Conservation (phyloP, 2,329 filamentous ascomycete species). For the Phaeosphaeria sp. region DNA sequence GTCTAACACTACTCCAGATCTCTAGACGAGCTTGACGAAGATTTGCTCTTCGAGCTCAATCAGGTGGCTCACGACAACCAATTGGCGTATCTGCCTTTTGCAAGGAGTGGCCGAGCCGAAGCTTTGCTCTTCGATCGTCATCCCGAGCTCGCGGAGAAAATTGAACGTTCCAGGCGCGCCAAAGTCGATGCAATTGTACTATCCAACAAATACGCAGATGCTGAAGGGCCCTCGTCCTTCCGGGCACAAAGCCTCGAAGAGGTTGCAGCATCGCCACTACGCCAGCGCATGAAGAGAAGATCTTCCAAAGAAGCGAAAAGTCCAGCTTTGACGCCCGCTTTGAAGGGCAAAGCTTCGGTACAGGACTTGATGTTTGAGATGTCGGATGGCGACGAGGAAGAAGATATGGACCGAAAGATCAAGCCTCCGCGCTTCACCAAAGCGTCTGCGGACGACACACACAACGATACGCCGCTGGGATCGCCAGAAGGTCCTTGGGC, state of each 20-base stretch:
- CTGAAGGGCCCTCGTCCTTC: constrained; percentile 70
- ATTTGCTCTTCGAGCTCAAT: constrained; percentile 83
- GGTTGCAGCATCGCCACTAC: constrained; percentile 54
- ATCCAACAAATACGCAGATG: constrained; percentile 67
- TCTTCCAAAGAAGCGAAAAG: constrained; percentile 60
- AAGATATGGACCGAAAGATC: constrained; percentile 18
- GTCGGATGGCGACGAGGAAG: constrained; percentile 72
- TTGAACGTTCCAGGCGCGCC: constrained; percentile 71
- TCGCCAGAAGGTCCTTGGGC: constrained; percentile 37
- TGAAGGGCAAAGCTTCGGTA: constrained; percentile 72
- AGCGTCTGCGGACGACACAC: constrained; percentile 8
- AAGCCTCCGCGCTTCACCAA: constrained; percentile 31
- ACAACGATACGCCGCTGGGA: constrained; percentile 19
- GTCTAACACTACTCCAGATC: constrained; percentile 55
- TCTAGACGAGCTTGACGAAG: constrained; percentile 83
- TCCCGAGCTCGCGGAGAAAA: constrained; percentile 67
- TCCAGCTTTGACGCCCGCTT: constrained; percentile 68
- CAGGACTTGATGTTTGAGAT: constrained; percentile 91
- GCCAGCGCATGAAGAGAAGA: constrained; percentile 51
- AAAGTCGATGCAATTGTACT: constrained; percentile 81
- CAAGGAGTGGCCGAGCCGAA: constrained; percentile 76
- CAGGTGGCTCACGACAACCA: constrained; percentile 83
- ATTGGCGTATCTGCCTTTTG: constrained; percentile 76
- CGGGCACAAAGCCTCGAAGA: constrained; percentile 73
- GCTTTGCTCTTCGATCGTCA: constrained; percentile 68